phyloP scores from a whole-genome alignment of 352 stramenopile genomes.

The Blastocystis sp. region DNA sequence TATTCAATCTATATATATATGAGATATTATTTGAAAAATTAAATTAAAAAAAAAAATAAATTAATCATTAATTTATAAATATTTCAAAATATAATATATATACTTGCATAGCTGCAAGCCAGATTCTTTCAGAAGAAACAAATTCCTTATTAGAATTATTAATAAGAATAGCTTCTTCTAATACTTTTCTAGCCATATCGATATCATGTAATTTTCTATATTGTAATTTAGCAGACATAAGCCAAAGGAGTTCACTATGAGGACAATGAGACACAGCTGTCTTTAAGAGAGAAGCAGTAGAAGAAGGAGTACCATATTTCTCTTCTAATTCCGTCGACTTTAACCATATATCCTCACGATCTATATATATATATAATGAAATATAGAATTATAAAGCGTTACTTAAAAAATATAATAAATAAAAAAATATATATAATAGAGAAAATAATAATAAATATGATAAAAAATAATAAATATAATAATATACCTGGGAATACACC shows the following conservation, averaged over 20 bases:
- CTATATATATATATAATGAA: slow-evolving; percentile 58
- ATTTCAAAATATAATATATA: not conserved
- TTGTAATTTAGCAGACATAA: slow-evolving; percentile 74
- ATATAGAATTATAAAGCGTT: not conserved
- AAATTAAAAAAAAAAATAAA: too few relatives aligned
- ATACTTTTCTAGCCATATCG: slow-evolving; percentile 67
- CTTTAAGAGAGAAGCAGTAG: slow-evolving; percentile 66
- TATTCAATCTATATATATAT: slow-evolving; percentile 66
- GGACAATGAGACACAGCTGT: slow-evolving; percentile 74
- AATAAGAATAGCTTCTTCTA: slow-evolving; percentile 78
- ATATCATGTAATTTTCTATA: slow-evolving; percentile 63
- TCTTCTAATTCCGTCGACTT: slow-evolving; percentile 83
- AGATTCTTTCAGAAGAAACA: slow-evolving; percentile 51
- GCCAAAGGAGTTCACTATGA: slow-evolving; percentile 75
- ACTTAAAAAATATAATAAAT: slow-evolving; percentile 2
- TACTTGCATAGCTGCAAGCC: slow-evolving; percentile 80
- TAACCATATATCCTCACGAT: slow-evolving; percentile 61
- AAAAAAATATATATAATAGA: not conserved
- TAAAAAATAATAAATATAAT: not conserved
- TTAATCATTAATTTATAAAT: too few relatives aligned
- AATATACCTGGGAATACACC: slow-evolving; percentile 48
- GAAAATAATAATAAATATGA: not conserved
- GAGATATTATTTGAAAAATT: too few relatives aligned
- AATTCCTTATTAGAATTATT: slow-evolving; percentile 80
- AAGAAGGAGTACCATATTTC: slow-evolving; percentile 60